phyloP scores from a whole-genome alignment of 2,329 filamentous ascomycete genomes.

The Penicillium sp. region DNA sequence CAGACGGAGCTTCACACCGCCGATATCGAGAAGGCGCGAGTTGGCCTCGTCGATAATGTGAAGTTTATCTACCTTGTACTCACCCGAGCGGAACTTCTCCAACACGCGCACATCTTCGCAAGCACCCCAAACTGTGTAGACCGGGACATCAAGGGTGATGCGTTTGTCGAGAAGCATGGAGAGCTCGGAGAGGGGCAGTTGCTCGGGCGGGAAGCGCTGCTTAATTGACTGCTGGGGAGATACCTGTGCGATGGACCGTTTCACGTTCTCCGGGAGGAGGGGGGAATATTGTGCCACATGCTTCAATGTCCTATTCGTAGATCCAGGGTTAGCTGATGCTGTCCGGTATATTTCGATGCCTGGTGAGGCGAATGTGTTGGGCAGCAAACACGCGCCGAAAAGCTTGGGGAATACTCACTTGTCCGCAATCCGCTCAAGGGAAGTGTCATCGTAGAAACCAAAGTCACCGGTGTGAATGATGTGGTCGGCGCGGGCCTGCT shows the following conservation, averaged over 20 bases:
- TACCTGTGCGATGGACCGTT: slow-evolving; percentile 64
- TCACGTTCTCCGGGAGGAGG: slow-evolving; percentile 75
- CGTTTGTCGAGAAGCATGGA: slow-evolving; percentile 83
- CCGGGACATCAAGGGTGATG: slow-evolving; percentile 88
- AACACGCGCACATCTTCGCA: slow-evolving; percentile 97
- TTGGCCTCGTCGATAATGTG: slow-evolving; percentile 98
- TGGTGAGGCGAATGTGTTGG: slow-evolving; percentile 10
- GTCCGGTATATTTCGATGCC: slow-evolving; percentile 2
- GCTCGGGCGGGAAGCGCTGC: slow-evolving; percentile 74
- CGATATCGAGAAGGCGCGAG: slow-evolving; percentile 90
- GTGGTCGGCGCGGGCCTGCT: slow-evolving; percentile 90
- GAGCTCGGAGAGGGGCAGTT: slow-evolving; percentile 89
- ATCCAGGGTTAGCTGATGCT: slow-evolving; percentile 22
- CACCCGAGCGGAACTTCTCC: slow-evolving; percentile 94
- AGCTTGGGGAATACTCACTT: slow-evolving; percentile 64
- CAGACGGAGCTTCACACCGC: slow-evolving; percentile 91
- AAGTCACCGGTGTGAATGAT: slow-evolving; percentile 99
- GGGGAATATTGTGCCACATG: slow-evolving; percentile 99
- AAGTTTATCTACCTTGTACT: slow-evolving; percentile 96
- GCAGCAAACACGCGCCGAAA: slow-evolving; percentile 11
- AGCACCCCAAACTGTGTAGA: slow-evolving; percentile 98
- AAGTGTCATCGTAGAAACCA: slow-evolving; percentile 96
- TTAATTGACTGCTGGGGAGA: slow-evolving; percentile 73
- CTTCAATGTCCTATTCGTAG: slow-evolving; percentile 73
- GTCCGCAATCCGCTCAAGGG: slow-evolving; percentile 93